Conservation (phyloP, 768 basidiomycete species). For the Trametes gibbosa region DNA sequence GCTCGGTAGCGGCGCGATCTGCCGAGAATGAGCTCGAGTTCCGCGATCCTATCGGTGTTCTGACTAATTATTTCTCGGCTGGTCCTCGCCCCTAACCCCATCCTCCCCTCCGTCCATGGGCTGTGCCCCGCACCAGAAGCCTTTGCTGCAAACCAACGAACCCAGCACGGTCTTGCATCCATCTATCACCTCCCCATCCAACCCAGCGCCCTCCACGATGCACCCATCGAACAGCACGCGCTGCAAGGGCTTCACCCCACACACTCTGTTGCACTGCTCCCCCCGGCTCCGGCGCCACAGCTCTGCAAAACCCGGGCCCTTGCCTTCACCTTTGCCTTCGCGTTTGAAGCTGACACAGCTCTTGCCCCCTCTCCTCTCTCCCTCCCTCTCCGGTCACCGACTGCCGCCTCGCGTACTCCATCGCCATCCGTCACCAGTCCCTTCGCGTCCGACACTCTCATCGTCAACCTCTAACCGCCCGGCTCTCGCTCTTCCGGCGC, state of each 20-base stretch:
- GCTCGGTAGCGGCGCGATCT: constrained; percentile 17
- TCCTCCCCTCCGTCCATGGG: not conserved
- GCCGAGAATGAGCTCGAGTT: constrained; percentile 15
- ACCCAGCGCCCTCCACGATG: no score
- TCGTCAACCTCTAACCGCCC: no score
- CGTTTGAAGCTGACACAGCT: not conserved
- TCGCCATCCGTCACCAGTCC: no score
- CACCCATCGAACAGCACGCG: no score
- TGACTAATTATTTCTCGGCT: constrained; percentile 6
- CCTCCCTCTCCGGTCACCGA: not conserved
- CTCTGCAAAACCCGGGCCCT: not conserved
- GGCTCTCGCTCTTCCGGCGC: no score
- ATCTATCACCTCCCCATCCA: not conserved
- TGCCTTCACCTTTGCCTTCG: not conserved
- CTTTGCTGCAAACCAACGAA: no score
- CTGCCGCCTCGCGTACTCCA: no score
- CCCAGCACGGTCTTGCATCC: not conserved
- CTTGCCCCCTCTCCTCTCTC: not conserved
- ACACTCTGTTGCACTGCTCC: not conserved
- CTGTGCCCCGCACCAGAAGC: constrained; percentile 6
- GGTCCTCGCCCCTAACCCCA: not conserved
- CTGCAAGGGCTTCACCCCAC: no score
- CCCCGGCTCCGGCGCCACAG: not conserved
- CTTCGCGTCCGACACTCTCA: no score
- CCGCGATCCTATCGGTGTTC: constrained; percentile 13